These are phyloP conservation scores for Cutaneotrichosporon cavernicola DNA, from an alignment of 1,284 basidiomycete species.

Conservation along the genomic window DNA sequence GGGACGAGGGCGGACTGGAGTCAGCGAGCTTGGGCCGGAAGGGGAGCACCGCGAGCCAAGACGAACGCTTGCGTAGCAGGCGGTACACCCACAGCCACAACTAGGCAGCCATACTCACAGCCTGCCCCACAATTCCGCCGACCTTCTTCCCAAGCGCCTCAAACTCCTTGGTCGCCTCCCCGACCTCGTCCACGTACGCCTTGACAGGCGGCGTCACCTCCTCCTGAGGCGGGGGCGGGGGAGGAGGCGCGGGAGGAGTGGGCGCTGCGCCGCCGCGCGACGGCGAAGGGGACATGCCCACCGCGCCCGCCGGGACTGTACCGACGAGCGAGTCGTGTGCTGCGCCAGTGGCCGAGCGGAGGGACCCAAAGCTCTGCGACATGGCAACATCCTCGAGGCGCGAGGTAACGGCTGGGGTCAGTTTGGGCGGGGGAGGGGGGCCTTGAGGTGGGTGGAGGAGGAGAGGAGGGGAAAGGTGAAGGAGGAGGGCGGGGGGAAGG, in stretches of 20 bases:
- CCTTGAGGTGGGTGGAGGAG: not conserved
- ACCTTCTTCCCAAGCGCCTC: constrained; percentile 71
- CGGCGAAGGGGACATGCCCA: constrained; percentile 29
- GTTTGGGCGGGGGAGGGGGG: not conserved
- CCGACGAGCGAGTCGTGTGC: constrained; percentile 44
- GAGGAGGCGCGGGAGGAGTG: constrained; percentile 52
- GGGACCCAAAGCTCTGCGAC: constrained; percentile 42
- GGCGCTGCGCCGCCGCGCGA: constrained; percentile 37
- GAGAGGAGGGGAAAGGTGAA: not conserved
- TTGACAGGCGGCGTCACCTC: constrained; percentile 63
- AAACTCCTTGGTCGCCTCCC: constrained; percentile 71
- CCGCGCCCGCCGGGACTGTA: constrained; percentile 38
- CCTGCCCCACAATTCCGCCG: constrained; percentile 70
- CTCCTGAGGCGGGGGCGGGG: constrained; percentile 50
- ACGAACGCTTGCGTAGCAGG: no score
- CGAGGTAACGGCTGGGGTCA: constrained; percentile 76
- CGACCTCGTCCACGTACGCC: constrained; percentile 73
- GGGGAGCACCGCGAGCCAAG: not conserved
- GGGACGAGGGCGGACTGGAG: constrained; percentile 67
- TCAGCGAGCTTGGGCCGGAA: not conserved
- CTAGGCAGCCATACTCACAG: constrained; percentile 58
- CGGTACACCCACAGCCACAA: not conserved
- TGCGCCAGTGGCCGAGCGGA: constrained; percentile 46
- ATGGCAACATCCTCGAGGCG: constrained; percentile 87
- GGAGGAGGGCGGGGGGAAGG: no score